Conservation (phyloP, 169 alveolate species). For the Plasmodium ovale region DNA sequence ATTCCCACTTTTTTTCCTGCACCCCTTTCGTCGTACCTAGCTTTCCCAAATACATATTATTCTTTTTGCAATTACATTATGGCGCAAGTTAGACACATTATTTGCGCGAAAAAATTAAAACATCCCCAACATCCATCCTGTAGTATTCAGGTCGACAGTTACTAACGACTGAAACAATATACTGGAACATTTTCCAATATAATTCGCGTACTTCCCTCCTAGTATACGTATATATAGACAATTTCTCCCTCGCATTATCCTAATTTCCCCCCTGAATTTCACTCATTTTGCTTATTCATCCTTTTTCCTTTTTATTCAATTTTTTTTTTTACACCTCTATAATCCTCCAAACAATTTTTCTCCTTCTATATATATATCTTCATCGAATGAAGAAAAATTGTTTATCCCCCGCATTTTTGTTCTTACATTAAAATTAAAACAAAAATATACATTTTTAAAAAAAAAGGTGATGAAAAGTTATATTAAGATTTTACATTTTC, state of each 20-base stretch:
- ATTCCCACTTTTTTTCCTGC: neutral
- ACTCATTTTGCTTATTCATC: conserved; percentile 8
- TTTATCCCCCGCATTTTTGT: conserved; percentile 24
- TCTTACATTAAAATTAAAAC: conserved; percentile 1
- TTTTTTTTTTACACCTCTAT: neutral
- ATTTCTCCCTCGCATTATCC: neutral
- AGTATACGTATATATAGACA: neutral
- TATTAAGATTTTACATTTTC: too few relatives aligned
- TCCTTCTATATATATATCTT: conserved; percentile 6
- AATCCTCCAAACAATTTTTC: conserved; percentile 3
- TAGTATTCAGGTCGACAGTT: conserved; percentile 26
- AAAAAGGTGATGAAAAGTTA: neutral
- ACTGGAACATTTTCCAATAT: too few relatives aligned
- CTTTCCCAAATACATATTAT: conserved; percentile 31
- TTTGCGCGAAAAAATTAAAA: conserved; percentile 45
- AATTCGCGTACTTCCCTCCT: too few relatives aligned
- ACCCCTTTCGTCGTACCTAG: neutral
- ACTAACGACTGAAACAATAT: conserved; percentile 2
- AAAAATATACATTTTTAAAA: neutral
- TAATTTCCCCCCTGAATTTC: conserved; percentile 25
- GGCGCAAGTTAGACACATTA: conserved; percentile 57
- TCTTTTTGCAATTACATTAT: conserved; percentile 34
- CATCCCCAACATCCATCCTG: conserved; percentile 58
- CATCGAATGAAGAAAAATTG: conserved; percentile 1
- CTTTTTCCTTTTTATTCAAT: neutral